phyloP scores from a whole-genome alignment of 306 rosid genomes.

The Clitoria ternatea region DNA sequence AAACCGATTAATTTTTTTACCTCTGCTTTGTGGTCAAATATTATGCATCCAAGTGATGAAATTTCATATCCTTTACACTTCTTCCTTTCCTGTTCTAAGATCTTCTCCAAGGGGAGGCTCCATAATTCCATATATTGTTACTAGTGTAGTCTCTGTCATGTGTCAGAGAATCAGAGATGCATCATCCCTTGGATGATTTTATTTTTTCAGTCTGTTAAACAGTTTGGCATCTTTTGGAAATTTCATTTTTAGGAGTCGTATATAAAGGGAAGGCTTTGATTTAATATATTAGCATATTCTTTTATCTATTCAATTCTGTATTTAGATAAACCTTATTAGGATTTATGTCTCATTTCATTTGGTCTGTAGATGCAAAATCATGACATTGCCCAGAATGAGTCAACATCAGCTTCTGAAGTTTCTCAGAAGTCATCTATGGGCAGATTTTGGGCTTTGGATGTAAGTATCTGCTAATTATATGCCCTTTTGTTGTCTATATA shows the following conservation, averaged over 20 bases:
- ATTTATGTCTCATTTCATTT: conserved; percentile 24
- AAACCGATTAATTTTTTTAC: not conserved
- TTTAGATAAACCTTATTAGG: conserved; percentile 5
- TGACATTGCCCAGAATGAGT: conserved; percentile 44
- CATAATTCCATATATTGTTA: not conserved
- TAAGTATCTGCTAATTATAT: conserved; percentile 39
- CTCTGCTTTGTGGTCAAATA: not conserved
- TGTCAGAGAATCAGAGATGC: not conserved
- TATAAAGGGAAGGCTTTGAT: not conserved
- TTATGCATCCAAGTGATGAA: conserved; percentile 3
- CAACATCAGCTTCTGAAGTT: conserved; percentile 55
- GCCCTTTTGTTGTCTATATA: not conserved
- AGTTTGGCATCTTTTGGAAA: not conserved
- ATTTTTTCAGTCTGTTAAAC: not conserved
- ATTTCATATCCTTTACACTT: not conserved
- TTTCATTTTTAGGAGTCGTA: not conserved
- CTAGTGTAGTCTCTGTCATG: not conserved
- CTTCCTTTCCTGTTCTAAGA: not conserved
- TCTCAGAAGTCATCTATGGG: conserved; percentile 46
- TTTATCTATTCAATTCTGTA: conserved; percentile 4
- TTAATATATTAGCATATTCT: not conserved
- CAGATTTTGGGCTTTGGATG: conserved; percentile 52
- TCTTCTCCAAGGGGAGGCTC: not conserved
- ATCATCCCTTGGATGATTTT: not conserved
- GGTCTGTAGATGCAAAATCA: conserved; percentile 44